These are phyloP conservation scores for Stemphylium lycopersici DNA, from an alignment of 2,329 filamentous ascomycete species.

Conservation along the genomic window DNA sequence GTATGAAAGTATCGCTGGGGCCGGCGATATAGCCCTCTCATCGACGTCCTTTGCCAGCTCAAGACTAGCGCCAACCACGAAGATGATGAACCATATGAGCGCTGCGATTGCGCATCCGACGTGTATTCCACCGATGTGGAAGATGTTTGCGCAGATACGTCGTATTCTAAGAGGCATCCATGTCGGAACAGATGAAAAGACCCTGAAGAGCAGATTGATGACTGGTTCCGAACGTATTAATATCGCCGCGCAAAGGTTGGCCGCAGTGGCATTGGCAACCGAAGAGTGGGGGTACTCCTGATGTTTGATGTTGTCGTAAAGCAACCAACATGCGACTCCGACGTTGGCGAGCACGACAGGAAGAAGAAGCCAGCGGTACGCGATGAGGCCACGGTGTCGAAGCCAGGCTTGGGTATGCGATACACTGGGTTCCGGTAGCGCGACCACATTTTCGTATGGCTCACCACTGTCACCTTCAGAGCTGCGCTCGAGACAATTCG, in stretches of 20 bases:
- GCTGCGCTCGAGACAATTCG: conserved; percentile 19
- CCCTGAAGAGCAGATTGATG: conserved; percentile 44
- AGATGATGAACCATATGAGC: conserved; percentile 53
- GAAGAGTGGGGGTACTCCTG: conserved; percentile 31
- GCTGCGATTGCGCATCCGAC: conserved; percentile 45
- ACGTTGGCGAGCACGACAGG: conserved; percentile 37
- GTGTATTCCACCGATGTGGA: conserved; percentile 48
- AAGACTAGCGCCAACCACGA: conserved; percentile 47
- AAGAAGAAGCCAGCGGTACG: conserved; percentile 42
- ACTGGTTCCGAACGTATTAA: conserved; percentile 47
- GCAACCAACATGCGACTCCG: conserved; percentile 34
- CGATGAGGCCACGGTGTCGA: conserved; percentile 39
- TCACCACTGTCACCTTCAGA: conserved; percentile 14
- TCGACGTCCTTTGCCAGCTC: conserved; percentile 36
- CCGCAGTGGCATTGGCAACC: conserved; percentile 47
- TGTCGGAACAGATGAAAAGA: conserved; percentile 44
- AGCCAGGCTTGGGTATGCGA: conserved; percentile 39
- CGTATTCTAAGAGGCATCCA: conserved; percentile 41
- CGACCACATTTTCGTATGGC: conserved; percentile 24
- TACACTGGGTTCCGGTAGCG: conserved; percentile 34
- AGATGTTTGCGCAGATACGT: conserved; percentile 42
- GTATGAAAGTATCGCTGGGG: conserved; percentile 39
- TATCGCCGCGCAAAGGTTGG: conserved; percentile 45
- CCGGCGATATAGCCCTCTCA: conserved; percentile 24
- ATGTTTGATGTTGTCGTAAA: conserved; percentile 28